Evolutionary conservation across 768 basidiomycete species (phyloP), one percentile per base, ranked within the genome.

Genomic region (Mycena crocata): DNA sequence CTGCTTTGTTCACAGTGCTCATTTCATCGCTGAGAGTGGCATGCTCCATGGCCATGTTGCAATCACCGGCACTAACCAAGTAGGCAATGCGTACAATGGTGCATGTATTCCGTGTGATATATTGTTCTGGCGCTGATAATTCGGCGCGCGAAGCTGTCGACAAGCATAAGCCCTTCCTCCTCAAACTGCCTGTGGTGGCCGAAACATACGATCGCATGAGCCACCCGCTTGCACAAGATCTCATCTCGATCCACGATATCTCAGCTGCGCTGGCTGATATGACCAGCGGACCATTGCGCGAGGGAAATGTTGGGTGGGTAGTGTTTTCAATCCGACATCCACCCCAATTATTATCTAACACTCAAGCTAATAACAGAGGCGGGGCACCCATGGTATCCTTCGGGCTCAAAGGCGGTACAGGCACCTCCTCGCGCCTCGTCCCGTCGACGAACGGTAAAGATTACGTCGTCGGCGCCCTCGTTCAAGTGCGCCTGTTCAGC

Each of bases 181-280:
- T 66, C 34, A 32, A 17, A 1, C 58, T 69, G 7, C 68, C 68
- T 1, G 50, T 69, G 24, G 68, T 66, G 21, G 68, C 28, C n/a
- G 68, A 69, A 28, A 69, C 68, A 15, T 69, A 30, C 26, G 68
- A 69, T 48, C 63, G 68, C 39, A 69, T 69, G 68, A 69, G 64
- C 1, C 64, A 65, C 32, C 68, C 68, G 17, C 40, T 62, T 19
- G 64, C 60, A 3, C 55, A 14, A n/a, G 19, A 62, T 28, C 60
- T 55, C 14, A n/a, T 65, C n/a, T 39, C 59, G 48, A 17, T 0
- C 28, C 13, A 54, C 0, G 64, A 69, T n/a, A 42, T 69, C 1
- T 12, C 21, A 2, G 17, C 23, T 1, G 68, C 68, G 9, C 44
- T 58, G 9, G 64, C 48, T 1, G 37, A 69, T 48, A 61, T 66